Percentiles rank a stretch among this genome's conserved stretches.
These are phyloP conservation scores for Botrytis deweyae DNA, from an alignment of 2,329 filamentous ascomycete genomes.

Conservation along the genomic window DNA sequence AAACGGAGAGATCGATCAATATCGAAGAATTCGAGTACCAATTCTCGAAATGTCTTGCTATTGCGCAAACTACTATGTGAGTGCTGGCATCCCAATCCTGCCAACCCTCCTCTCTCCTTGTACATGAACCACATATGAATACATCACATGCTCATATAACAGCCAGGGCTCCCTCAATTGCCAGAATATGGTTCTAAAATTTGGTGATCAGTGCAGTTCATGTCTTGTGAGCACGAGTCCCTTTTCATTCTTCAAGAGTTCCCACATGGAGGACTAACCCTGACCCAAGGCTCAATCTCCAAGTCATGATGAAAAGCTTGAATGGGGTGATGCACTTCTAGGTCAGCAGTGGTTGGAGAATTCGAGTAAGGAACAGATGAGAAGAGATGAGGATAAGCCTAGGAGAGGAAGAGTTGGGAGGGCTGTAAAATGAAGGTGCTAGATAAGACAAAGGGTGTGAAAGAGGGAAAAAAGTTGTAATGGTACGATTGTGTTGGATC, in stretches of 20 bases:
- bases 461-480: not conserved
- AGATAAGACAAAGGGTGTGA: not conserved
- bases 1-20: not conserved
- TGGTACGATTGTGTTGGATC: not conserved
- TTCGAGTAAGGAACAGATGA: not conserved
- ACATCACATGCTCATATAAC: not conserved
- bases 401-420: not conserved
- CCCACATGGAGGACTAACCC: not conserved
- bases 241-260: not conserved
- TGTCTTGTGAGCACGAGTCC: slow-evolving; percentile 5
- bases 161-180: slow-evolving; percentile 17
- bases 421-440: not conserved
- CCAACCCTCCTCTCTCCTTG: no score
- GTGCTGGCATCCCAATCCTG: not conserved
- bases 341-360: slow-evolving; percentile 15
- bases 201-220: slow-evolving; percentile 10
- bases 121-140: not conserved
- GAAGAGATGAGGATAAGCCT: not conserved
- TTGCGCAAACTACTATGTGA: slow-evolving; percentile 20
- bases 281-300: not conserved
- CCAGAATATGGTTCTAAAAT: slow-evolving; percentile 11
- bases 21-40: not conserved
- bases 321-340: not conserved
- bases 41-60: slow-evolving; percentile 13
- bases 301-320: not conserved